A percentile compares a stretch with the other conserved stretches of the same genome.
Evolutionary conservation across 306 rosid genomes (phyloP).

Genomic region (Cyclanthera cordifolia): DNA sequence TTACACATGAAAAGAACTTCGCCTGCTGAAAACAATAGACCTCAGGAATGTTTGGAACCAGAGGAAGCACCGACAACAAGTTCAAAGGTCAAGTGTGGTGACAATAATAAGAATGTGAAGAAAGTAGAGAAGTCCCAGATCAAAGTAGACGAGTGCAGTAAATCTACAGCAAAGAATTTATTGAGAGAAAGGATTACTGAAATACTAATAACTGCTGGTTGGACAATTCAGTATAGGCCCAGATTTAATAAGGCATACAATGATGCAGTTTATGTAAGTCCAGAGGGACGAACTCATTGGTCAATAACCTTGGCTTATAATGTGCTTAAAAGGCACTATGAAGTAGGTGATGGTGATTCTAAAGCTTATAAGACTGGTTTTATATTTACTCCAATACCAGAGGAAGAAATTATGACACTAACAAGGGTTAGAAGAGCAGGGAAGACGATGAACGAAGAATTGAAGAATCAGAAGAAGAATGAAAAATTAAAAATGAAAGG

Average conservation of each 20-base stretch:
- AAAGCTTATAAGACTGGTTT: conserved; percentile 42
- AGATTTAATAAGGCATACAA: conserved; percentile 40
- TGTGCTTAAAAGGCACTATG: conserved; percentile 44
- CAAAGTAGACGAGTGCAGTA: conserved; percentile 13
- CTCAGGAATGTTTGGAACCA: conserved; percentile 20
- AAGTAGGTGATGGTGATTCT: conserved; percentile 52
- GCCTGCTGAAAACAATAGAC: conserved; percentile 16
- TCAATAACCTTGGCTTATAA: conserved; percentile 82
- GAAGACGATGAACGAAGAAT: background rate
- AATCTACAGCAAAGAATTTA: conserved; percentile 25
- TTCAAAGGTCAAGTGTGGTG: conserved; percentile 17
- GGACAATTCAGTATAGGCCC: conserved; percentile 71
- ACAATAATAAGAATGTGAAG: conserved; percentile 10
- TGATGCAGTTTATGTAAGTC: conserved; percentile 82
- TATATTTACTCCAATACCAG: conserved; percentile 55
- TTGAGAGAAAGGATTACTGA: conserved; percentile 60
- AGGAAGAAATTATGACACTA: conserved; percentile 42
- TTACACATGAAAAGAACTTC: conserved; percentile 18
- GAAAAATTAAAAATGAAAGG: conserved; percentile 2
- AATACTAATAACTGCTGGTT: conserved; percentile 60
- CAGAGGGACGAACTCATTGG: conserved; percentile 76
- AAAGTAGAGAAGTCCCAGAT: conserved; percentile 5
- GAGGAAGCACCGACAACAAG: conserved; percentile 18
- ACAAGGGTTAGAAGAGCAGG: conserved; percentile 40
- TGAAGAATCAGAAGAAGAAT: background rate